Evolutionary conservation across 73 alveolate genomes (phyloP), one percentile per base, ranked within the genome.

Genomic region (Diophrys sp.): DNA sequence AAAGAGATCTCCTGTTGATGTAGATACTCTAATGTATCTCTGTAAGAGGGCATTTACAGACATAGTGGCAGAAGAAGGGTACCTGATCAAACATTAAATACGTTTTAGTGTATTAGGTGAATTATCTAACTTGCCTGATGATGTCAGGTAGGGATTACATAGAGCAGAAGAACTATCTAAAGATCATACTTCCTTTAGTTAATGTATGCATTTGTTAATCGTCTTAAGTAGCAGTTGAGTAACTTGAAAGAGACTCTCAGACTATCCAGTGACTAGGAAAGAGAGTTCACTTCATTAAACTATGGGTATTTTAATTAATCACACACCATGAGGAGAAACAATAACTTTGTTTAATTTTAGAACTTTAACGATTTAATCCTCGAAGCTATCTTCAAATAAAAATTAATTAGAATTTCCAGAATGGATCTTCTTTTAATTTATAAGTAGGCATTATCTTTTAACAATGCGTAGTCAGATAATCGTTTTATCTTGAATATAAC

Each of bases 141-240:
- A 93, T 33, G 92, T 86, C 1, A 84, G 75, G 77, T 76, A 86
- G 31, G 85, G 89, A 29, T 68, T 93, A 62, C 71, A 70, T 62
- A 87, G 78, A 1, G 79, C 89, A 18, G 92, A 80, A 82, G 94
- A 89, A 72, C 68, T 73, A 74, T 89, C 98, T 29, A 82, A 82
- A 71, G 74, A 86, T 71, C 81, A 90, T 74, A 74, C 70, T 18
- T 70, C 33, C 30, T 87, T 81, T 8, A 80, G 67, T 93, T 69
- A 89, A 93, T 79, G 88, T 93, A 55, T 89, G 95, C 66, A 57
- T 93, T 5, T 93, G 98, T 70, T 93, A 93, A 73, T 87, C 90
- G 31, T 87, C 85, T 56, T 96, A 93, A 78, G 68, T 85, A 1
- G 0, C 55, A 69, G 2, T 44, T 55, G 72, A 72, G 23, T 1